Conservation (phyloP, 1,139 yeast species). For the Hansenula anomala region DNA sequence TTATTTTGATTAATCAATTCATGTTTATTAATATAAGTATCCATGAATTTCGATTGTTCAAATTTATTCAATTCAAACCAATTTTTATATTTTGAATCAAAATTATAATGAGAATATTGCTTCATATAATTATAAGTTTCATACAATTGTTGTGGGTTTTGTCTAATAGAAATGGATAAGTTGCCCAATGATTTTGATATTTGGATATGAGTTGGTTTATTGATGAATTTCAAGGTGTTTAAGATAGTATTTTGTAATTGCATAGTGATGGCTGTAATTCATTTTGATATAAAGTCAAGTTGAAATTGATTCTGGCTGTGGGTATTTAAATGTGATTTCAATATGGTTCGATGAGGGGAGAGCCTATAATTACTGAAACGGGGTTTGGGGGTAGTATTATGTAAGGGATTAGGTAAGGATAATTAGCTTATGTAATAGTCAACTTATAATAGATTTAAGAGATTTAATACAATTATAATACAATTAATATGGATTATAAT, state of each 20-base stretch:
- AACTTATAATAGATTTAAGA: too few relatives aligned
- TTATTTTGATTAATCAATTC: slow-evolving; percentile 1
- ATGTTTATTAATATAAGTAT: slow-evolving; percentile 6
- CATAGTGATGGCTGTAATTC: neutral
- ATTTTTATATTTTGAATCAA: slow-evolving; percentile 8
- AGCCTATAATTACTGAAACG: too few relatives aligned
- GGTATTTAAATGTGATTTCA: too few relatives aligned
- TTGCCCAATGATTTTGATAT: slow-evolving; percentile 3
- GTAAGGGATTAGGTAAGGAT: too few relatives aligned
- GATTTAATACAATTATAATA: too few relatives aligned
- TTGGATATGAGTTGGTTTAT: neutral
- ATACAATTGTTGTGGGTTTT: slow-evolving; percentile 2
- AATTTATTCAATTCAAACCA: neutral
- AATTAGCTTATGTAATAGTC: neutral
- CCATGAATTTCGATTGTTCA: slow-evolving; percentile 9
- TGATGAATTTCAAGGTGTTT: neutral
- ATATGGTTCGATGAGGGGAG: too few relatives aligned
- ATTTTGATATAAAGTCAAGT: too few relatives aligned
- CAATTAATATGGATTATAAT: too few relatives aligned
- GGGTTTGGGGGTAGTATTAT: too few relatives aligned
- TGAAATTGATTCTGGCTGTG: too few relatives aligned
- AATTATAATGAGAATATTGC: slow-evolving; percentile 9
- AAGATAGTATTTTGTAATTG: neutral
- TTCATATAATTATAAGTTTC: slow-evolving; percentile 8
- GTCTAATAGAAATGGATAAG: slow-evolving; percentile 8